These are phyloP conservation scores for Prasinococcaceae sp. DNA, from an alignment of 139 green algal species.

Conservation along the genomic window DNA sequence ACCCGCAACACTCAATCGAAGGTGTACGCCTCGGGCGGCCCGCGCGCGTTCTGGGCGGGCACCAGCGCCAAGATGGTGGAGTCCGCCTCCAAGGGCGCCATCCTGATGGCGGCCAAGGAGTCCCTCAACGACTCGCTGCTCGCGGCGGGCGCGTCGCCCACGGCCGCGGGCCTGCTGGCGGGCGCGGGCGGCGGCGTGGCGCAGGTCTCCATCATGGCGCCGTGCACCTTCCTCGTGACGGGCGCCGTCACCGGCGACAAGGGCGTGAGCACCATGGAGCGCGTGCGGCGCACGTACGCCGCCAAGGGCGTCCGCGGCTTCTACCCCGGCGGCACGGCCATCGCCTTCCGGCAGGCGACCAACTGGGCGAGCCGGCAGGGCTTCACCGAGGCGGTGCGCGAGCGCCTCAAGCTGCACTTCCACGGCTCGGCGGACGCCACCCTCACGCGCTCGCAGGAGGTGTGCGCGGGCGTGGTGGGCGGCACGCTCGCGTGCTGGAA, in stretches of 20 bases:
- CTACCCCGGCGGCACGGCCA: conserved; percentile 29
- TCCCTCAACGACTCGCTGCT: conserved; percentile 14
- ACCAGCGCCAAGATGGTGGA: conserved; percentile 27
- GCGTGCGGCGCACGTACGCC: conserved; percentile 15
- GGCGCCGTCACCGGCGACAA: conserved; percentile 21
- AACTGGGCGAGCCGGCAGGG: conserved; percentile 33
- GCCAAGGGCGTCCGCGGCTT: conserved; percentile 21
- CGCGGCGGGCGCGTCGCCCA: conserved; percentile 7
- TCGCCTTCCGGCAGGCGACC: conserved; percentile 28
- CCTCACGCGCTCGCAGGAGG: conserved; percentile 21
- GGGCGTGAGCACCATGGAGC: conserved; percentile 5
- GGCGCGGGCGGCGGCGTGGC: conserved; percentile 26
- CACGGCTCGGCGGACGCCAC: conserved; percentile 15
- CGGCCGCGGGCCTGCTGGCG: conserved; percentile 18
- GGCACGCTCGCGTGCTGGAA: conserved; percentile 30
- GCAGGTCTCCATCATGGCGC: conserved; percentile 27
- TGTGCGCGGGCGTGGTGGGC: conserved; percentile 16
- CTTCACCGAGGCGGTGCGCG: conserved; percentile 27
- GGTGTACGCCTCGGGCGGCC: too few species aligned
- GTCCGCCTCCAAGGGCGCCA: conserved; percentile 20
- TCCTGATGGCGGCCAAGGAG: conserved; percentile 31
- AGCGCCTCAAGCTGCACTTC: conserved; percentile 10
- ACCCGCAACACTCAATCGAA: too few species aligned
- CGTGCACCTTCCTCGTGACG: conserved; percentile 29
- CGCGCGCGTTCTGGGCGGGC: conserved; percentile 28